Evolutionary conservation across 768 basidiomycete species (phyloP).

Genomic region (Gloeopeniophorella convolvens): DNA sequence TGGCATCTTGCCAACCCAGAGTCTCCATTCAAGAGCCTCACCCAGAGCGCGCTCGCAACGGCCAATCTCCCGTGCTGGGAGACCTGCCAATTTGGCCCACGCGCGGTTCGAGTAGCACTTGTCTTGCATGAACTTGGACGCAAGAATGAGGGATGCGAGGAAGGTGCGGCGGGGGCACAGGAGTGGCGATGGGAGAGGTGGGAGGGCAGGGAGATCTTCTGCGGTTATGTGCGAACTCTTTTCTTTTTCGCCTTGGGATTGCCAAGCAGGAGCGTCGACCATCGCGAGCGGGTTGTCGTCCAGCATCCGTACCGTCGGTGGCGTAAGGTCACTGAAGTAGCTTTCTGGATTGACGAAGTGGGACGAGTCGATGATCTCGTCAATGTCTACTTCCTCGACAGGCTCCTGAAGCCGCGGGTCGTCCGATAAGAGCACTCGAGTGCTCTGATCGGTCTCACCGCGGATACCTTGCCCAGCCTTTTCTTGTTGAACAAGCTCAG

Average conservation of each 20-base stretch:
- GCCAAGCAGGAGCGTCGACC: neutral
- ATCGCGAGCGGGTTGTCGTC: conserved; percentile 10
- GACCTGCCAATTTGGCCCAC: conserved; percentile 91
- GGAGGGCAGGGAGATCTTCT: conserved; percentile 29
- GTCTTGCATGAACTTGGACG: conserved; percentile 90
- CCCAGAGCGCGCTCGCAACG: conserved; percentile 86
- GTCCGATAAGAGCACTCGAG: conserved; percentile 37
- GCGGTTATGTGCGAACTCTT: conserved; percentile 19
- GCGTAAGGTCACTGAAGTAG: conserved; percentile 1
- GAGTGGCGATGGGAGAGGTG: conserved; percentile 66
- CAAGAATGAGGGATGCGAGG: conserved; percentile 80
- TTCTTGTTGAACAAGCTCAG: conserved; percentile 52
- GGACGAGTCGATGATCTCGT: conserved; percentile 11
- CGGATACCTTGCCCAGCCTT: conserved; percentile 37
- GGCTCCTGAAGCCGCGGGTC: conserved; percentile 30
- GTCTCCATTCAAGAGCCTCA: conserved; percentile 81
- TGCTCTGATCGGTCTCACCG: conserved; percentile 36
- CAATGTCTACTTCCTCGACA: conserved; percentile 31
- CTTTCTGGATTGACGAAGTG: conserved; percentile 6
- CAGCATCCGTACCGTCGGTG: conserved; percentile 13
- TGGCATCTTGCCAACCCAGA: conserved; percentile 80
- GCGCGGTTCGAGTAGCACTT: conserved; percentile 90
- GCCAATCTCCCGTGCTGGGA: conserved; percentile 79
- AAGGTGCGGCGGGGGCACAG: conserved; percentile 87
- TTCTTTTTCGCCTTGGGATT: conserved; percentile 7